A percentile compares a stretch with the other conserved stretches of the same genome.
These are phyloP conservation scores for Pyropia yezoensis DNA, from an alignment of 23 red algal genomes.

Conservation along the genomic window DNA sequence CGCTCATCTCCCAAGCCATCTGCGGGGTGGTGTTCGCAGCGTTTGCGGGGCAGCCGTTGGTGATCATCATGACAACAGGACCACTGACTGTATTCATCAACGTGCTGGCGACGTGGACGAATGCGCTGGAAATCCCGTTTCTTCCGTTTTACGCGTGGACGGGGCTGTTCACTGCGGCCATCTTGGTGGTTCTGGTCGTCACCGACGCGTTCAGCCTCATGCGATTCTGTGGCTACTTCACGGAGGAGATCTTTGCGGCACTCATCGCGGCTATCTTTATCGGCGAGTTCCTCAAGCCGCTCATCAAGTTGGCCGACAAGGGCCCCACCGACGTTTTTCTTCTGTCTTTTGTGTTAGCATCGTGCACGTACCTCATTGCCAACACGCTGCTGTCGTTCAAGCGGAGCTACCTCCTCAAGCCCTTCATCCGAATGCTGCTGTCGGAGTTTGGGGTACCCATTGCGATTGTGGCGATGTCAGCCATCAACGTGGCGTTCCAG, in stretches of 20 bases:
- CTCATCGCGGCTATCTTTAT: conserved; percentile 86
- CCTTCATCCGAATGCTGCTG: conserved; percentile 69
- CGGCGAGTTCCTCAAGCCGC: conserved; percentile 67
- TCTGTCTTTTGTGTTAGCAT: conserved; percentile 66
- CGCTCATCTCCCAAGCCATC: conserved; percentile 82
- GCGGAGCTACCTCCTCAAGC: conserved; percentile 78
- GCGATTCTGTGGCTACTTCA: conserved; percentile 79
- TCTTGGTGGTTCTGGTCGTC: conserved; percentile 62
- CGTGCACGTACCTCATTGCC: conserved; percentile 74
- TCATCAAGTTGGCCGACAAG: conserved; percentile 45
- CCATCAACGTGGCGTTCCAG: conserved; percentile 52
- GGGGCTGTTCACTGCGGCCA: conserved; percentile 82
- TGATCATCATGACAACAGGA: conserved; percentile 85
- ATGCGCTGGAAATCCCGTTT: conserved; percentile 71
- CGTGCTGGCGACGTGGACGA: conserved; percentile 72
- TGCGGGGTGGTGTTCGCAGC: conserved; percentile 52
- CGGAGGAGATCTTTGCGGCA: conserved; percentile 91
- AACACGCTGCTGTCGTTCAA: conserved; percentile 39
- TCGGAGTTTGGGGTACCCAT: conserved; percentile 83
- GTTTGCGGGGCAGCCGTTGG: conserved; percentile 88
- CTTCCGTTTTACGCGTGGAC: conserved; percentile 98
- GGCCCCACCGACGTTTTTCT: conserved; percentile 65
- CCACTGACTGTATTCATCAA: conserved; percentile 88
- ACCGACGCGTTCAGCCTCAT: conserved; percentile 66
- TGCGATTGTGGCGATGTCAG: conserved; percentile 64